These are phyloP conservation scores for Eremothecium sinecaudum DNA, from an alignment of 1,139 yeast genomes.

Conservation along the genomic window DNA sequence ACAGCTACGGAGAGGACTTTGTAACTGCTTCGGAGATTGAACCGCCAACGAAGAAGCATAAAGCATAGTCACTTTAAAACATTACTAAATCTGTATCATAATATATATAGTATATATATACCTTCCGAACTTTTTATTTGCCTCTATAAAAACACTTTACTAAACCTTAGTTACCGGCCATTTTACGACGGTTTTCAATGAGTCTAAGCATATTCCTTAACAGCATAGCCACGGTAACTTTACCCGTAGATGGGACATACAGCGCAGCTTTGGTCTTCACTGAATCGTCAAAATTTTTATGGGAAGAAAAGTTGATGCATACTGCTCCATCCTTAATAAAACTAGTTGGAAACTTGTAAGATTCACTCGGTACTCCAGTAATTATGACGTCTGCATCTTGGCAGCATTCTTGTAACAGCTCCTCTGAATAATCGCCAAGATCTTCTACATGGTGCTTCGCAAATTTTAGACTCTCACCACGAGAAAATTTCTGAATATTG, in stretches of 20 bases:
- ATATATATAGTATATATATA: too few species aligned
- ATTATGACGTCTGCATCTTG: slow-evolving; percentile 79
- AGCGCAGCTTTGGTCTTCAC: slow-evolving; percentile 80
- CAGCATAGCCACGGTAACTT: slow-evolving; percentile 91
- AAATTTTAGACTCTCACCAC: slow-evolving; percentile 84
- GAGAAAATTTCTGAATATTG: slow-evolving; percentile 80
- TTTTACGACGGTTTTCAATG: slow-evolving; percentile 47
- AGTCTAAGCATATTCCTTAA: slow-evolving; percentile 77
- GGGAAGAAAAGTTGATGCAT: slow-evolving; percentile 81
- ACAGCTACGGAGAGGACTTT: slow-evolving; percentile 56
- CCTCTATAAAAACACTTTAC: too few species aligned
- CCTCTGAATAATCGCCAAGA: slow-evolving; percentile 38
- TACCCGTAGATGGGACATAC: slow-evolving; percentile 92
- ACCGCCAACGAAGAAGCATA: slow-evolving; percentile 34
- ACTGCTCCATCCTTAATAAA: slow-evolving; percentile 79
- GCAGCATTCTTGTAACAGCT: slow-evolving; percentile 53
- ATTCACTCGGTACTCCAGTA: slow-evolving; percentile 85
- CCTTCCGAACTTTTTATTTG: not conserved
- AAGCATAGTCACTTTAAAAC: slow-evolving; percentile 16
- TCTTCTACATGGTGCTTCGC: slow-evolving; percentile 79
- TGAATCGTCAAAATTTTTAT: slow-evolving; percentile 71
- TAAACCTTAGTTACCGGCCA: slow-evolving; percentile 3
- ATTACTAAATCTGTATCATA: not conserved
- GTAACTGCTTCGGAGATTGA: slow-evolving; percentile 45
- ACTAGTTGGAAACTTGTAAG: slow-evolving; percentile 78